These are phyloP conservation scores for Phytophthora tentaculata DNA, from an alignment of 352 stramenopile genomes.

Conservation along the genomic window DNA sequence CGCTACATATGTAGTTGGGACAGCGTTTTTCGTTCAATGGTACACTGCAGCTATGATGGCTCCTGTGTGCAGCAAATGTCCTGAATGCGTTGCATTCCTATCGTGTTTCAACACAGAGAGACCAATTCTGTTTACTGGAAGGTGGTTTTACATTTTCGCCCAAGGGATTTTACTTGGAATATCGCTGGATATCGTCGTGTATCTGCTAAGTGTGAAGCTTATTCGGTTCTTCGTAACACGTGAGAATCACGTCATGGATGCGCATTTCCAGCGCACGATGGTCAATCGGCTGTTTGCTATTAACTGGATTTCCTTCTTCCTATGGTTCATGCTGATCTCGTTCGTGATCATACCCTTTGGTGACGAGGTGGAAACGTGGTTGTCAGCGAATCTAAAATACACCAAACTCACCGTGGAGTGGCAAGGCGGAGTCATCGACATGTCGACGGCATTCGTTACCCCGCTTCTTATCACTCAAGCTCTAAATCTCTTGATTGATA, in stretches of 20 bases:
- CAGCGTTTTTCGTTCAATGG: conserved; percentile 89
- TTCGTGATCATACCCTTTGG: conserved; percentile 90
- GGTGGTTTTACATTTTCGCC: conserved; percentile 86
- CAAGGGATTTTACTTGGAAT: conserved; percentile 86
- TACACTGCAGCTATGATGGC: conserved; percentile 90
- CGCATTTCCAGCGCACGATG: conserved; percentile 85
- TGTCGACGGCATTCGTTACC: conserved; percentile 88
- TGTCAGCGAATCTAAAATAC: conserved; percentile 80
- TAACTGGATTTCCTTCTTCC: conserved; percentile 92
- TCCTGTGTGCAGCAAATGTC: conserved; percentile 78
- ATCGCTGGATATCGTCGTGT: conserved; percentile 86
- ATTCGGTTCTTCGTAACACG: conserved; percentile 83
- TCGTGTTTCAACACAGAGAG: conserved; percentile 84
- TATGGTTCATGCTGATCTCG: conserved; percentile 90
- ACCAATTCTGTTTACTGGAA: conserved; percentile 70
- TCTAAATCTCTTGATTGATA: conserved; percentile 87
- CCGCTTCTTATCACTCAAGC: conserved; percentile 86
- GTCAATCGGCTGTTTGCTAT: conserved; percentile 88
- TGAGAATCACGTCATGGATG: conserved; percentile 85
- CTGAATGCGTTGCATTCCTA: conserved; percentile 72
- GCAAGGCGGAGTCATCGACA: conserved; percentile 87
- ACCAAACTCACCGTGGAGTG: conserved; percentile 84
- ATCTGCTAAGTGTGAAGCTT: conserved; percentile 84
- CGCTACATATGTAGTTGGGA: conserved; percentile 76
- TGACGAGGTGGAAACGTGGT: conserved; percentile 78